Evolutionary conservation across 352 stramenopile genomes (phyloP), one percentile per base, ranked within the genome.

Genomic region (Phytophthora hibernalis): DNA sequence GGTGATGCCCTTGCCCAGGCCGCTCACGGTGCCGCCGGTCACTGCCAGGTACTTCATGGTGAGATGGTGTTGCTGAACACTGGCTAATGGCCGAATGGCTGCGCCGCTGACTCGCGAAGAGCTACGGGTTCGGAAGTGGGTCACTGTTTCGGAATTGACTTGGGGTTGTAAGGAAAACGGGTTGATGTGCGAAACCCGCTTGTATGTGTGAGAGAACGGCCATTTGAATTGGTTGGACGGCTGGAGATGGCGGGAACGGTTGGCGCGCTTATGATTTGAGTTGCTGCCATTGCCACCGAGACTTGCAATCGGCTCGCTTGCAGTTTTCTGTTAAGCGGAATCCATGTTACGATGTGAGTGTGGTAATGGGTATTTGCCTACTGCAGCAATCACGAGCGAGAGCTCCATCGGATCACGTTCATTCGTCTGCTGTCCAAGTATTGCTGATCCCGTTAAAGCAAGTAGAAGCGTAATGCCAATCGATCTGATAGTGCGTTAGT

Each of bases 1-100:
- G 45, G 98, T 99, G 65, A 99, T 98, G 61, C 98, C 98, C 75
- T 99, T 99, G 61, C 98, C 98, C 44, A 99, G 87, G n/a, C 97
- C 97, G 70, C 92, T 98, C 50, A 99, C 92, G 13, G 99, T 98
- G 68, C 98, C 98, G 60, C 98, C 98, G 31, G 96, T 99, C 54
- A 99, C 97, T 67, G 98, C 92, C 68, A 99, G 89, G 72, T 99
- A 99, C 85, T 99, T 99, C 92, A 98, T 98, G 12, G 2, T 79
- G 38, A 5, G 18, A 48, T 51, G 37, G 35, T 43, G 45, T 33
- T 33, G 31, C 33, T 18, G 44, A 26, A 38, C n/a, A 35, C 59
- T 16, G 58, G 70, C 54, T 20, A 75, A 71, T 68, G 52, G 50
- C 56, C 55, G 56, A 75, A 72, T 69, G 61, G 53, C 40, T 12